Evolutionary conservation across 768 basidiomycete genomes (phyloP), one percentile per base, ranked within the genome.

Genomic region (Botryobasidium botryosum): DNA sequence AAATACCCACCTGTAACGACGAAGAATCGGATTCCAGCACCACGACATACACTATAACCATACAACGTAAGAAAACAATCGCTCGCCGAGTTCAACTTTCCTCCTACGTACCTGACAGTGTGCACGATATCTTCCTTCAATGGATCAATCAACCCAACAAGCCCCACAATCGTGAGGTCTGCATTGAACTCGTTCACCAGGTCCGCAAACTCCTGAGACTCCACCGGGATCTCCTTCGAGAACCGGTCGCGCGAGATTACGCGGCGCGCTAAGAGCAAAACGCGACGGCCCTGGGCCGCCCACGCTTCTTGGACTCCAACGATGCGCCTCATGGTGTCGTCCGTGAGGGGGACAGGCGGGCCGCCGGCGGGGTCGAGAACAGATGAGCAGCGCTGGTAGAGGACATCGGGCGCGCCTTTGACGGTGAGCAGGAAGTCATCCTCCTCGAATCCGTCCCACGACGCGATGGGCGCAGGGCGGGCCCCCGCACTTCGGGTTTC

Each of bases 61-160:
- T 17, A 23, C 31, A 27, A 13, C 5, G 12, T 2, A 15, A 5
- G n/a, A 42, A 35, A 13, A 7, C 27, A 4, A 26, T 7, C 10
- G 21, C 20, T 23, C 13, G 20, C 10, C 37, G 12, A 23, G 37
- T 45, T 17, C 29, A 44, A 49, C 13, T 12, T 33, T 10, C 10
- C 32, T n/a, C n/a, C n/a, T n/a, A n/a, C n/a, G n/a, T n/a, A 40
- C 43, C 50, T 45, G 17, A 72, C 67, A 2, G 70, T 70, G 18
- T 72, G 67, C 18, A 63, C 60, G 21, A 71, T 72, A 50, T 77
- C 75, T 15, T 61, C 61, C 23, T 70, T 66, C 5, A 74, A 68
- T 1, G 77, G 76, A 47, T 79, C 77, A 28, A 73, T 66, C 36
- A 79, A 57, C 0, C 71, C 73, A n/a, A 76, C 63, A 18, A 77